Evolutionary conservation across 2,329 filamentous ascomycete species (phyloP).

Genomic region (Trichoderma citrinoviride): DNA sequence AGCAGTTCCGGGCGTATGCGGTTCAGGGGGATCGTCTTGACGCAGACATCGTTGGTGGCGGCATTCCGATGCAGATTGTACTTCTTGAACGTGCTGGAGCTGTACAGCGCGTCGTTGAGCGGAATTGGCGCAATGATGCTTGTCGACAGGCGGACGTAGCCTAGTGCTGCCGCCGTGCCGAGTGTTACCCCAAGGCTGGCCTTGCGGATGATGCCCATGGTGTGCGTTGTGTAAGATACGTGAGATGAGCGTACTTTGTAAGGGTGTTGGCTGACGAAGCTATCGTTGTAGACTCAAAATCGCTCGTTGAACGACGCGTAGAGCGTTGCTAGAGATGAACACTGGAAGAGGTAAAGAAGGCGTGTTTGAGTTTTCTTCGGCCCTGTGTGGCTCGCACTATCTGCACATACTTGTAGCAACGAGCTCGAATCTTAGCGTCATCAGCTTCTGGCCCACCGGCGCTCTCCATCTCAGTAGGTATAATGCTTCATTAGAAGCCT

Average conservation of each 20-base stretch:
- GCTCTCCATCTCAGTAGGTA: not conserved
- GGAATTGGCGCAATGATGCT: slow-evolving; percentile 16
- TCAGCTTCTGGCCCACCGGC: not conserved
- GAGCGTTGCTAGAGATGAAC: not conserved
- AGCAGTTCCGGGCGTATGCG: slow-evolving; percentile 65
- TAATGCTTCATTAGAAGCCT: not conserved
- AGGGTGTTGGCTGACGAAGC: too few species aligned
- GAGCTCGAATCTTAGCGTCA: not conserved
- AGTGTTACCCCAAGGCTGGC: not conserved
- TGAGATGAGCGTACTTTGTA: too few species aligned
- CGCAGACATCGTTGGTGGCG: slow-evolving; percentile 61
- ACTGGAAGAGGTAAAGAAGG: not conserved
- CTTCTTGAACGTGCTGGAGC: slow-evolving; percentile 45
- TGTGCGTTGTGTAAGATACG: not conserved
- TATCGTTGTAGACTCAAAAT: not conserved
- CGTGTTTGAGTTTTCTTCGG: not conserved
- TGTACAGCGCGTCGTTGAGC: slow-evolving; percentile 11
- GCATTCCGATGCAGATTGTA: slow-evolving; percentile 64
- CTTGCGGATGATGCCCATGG: slow-evolving; percentile 11
- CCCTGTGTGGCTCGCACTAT: not conserved
- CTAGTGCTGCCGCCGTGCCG: slow-evolving; percentile 9
- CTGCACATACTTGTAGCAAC: not conserved
- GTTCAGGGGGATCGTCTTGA: slow-evolving; percentile 59
- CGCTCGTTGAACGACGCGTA: not conserved
- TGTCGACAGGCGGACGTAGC: slow-evolving; percentile 5